Percentiles rank a stretch among this genome's conserved stretches.
phyloP scores from a whole-genome alignment of 305 asterid genomes.

The Withania somnifera region DNA sequence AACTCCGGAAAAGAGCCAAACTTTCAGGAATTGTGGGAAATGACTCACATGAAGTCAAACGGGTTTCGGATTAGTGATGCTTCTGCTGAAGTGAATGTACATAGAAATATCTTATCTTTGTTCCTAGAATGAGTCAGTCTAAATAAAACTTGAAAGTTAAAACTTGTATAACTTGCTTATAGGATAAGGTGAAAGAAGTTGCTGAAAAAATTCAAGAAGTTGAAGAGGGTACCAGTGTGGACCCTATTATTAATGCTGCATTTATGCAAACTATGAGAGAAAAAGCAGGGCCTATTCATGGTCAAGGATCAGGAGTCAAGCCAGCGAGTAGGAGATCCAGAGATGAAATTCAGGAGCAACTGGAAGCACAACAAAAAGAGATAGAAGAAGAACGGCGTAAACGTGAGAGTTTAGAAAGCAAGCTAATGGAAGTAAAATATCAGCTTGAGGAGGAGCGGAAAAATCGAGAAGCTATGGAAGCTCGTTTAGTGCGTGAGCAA shows the following conservation, averaged over 20 bases:
- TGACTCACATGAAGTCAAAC: background rate
- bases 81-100: background rate
- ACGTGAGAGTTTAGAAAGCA: background rate
- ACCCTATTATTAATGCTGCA: background rate
- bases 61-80: background rate
- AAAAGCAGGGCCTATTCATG: background rate
- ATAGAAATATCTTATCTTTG: background rate
- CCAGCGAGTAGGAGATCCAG: background rate
- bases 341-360: background rate
- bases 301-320: background rate
- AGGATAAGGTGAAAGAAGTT: background rate
- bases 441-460: background rate
- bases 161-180: background rate
- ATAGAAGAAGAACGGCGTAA: background rate
- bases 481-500: background rate
- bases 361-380: background rate
- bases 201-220: background rate
- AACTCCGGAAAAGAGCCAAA: background rate
- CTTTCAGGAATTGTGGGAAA: background rate
- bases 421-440: background rate
- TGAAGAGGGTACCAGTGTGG: background rate
- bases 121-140: background rate
- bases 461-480: background rate
- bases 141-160: background rate
- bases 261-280: background rate